Evolutionary conservation across 2,329 filamentous ascomycete species (phyloP).

Genomic region (Colletotrichum musae): DNA sequence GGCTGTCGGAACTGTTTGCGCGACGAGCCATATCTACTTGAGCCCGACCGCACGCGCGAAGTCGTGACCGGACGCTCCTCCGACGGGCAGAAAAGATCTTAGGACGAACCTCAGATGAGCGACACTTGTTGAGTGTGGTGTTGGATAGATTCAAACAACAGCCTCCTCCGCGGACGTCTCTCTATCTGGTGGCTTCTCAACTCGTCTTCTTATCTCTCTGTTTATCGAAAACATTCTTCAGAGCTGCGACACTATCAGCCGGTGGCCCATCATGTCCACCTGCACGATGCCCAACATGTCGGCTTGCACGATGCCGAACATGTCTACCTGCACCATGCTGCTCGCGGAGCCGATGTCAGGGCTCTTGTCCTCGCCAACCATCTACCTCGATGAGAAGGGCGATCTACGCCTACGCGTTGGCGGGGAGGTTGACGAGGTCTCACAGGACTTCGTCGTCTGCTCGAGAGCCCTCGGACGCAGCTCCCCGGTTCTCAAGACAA

Average conservation of each 20-base stretch:
- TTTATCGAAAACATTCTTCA: not conserved
- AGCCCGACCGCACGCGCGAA: conserved; percentile 5
- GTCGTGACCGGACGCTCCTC: not conserved
- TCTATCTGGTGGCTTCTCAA: too few species aligned
- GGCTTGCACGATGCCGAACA: conserved; percentile 13
- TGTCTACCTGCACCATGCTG: conserved; percentile 18
- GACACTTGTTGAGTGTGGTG: not conserved
- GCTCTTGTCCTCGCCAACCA: conserved; percentile 23
- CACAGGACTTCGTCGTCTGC: conserved; percentile 44
- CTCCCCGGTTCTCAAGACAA: conserved; percentile 44
- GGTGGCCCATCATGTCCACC: not conserved
- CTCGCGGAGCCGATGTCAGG: conserved; percentile 27
- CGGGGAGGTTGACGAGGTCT: conserved; percentile 22
- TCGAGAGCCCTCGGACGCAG: conserved; percentile 44
- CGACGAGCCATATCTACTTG: conserved; percentile 18
- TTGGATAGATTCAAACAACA: not conserved
- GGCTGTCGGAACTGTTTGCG: not conserved
- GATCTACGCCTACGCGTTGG: conserved; percentile 31
- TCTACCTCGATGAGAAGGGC: conserved; percentile 29
- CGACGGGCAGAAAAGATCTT: conserved; percentile 19
- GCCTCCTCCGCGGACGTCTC: not conserved
- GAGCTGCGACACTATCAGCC: not conserved
- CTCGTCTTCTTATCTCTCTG: too few species aligned
- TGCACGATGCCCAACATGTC: conserved; percentile 16
- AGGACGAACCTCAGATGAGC: conserved; percentile 27